phyloP scores from a whole-genome alignment of 2,329 filamentous ascomycete species.

The Penicillium sp. region DNA sequence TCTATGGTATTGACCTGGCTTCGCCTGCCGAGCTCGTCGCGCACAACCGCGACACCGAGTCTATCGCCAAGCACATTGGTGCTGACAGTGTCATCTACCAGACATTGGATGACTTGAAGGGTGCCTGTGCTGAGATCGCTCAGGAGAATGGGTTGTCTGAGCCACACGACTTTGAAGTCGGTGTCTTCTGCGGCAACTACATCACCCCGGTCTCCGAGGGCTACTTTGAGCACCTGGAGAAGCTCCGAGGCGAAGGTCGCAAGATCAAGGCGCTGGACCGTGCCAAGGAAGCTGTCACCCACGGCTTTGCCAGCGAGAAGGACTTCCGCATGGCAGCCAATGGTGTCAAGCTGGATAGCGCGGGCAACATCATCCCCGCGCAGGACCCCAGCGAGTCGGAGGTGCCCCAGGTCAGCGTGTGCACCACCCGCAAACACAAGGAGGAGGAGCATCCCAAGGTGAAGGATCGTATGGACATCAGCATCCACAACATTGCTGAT shows the following conservation, averaged over 20 bases:
- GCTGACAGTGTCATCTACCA: constrained; percentile 71
- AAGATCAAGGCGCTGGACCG: constrained; percentile 59
- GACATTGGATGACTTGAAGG: constrained; percentile 67
- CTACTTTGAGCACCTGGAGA: constrained; percentile 74
- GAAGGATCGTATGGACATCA: constrained; percentile 51
- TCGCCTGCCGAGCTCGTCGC: constrained; percentile 63
- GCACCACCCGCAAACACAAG: too few species aligned
- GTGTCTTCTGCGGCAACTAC: constrained; percentile 84
- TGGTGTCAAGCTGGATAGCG: constrained; percentile 49
- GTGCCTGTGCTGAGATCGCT: constrained; percentile 64
- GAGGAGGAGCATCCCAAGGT: constrained; percentile 34
- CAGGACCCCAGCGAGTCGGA: neutral
- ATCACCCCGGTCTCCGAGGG: constrained; percentile 66
- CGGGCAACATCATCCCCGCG: constrained; percentile 51
- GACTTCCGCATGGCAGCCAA: constrained; percentile 58
- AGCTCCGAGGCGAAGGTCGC: constrained; percentile 59
- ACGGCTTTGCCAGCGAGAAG: constrained; percentile 52
- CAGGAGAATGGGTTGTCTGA: constrained; percentile 44
- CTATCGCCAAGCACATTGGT: constrained; percentile 59
- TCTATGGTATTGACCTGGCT: constrained; percentile 72
- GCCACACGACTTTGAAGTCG: constrained; percentile 67
- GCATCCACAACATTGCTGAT: constrained; percentile 50
- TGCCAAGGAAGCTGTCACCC: constrained; percentile 56
- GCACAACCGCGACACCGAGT: constrained; percentile 53
- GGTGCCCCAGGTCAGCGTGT: neutral